Evolutionary conservation across 805 yeast species (phyloP), one percentile per base, ranked within the genome.

Genomic region (Teunomyces stri): DNA sequence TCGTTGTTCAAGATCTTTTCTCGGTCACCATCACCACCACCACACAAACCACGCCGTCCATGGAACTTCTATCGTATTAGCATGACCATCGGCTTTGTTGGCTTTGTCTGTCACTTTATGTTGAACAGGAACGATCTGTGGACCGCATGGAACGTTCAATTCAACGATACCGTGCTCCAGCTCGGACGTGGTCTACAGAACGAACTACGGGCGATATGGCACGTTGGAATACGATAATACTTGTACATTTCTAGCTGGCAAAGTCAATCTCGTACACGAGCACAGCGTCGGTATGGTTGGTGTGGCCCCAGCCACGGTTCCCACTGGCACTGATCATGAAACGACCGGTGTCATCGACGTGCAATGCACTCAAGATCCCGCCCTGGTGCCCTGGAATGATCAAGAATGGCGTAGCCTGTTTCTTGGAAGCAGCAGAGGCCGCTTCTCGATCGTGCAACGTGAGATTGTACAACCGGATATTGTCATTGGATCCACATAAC

Each of bases 361-460:
- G 74, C 52, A 94, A 69, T 44, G 82, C 81, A 42, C 96, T 86
- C 29, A 94, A 70, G 2, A 82, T 80, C 22, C 97, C 96, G 42
- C 99, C 98, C 60, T 89, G 96, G 64, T 94, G 98, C 0, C 99
- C 98, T 0, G 99, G 97, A 9, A 94, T 78, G 56, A 95, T 91
- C 63, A 85, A 76, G 61, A 92, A 94, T 13, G 97, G 97, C 6
- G 85, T 75, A 22, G 75, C 78, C 37, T 68, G 68, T 47, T 58
- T 69, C 51, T 64, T 69, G 60, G 75, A 45, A 44, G 47, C 47
- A 42, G 58, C 49, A 44, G 51, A 54, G 28, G 52, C 45, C 4
- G 56, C 45, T n/a, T 58, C 60, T 33, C 60, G 67, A 31, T 72
- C 71, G 50, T 76, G 65, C 44, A 78, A 58, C 53, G 75, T 66